Evolutionary conservation across 352 stramenopile species (phyloP), one percentile per base, ranked within the genome.

Genomic region (Thraustotheca clavata): DNA sequence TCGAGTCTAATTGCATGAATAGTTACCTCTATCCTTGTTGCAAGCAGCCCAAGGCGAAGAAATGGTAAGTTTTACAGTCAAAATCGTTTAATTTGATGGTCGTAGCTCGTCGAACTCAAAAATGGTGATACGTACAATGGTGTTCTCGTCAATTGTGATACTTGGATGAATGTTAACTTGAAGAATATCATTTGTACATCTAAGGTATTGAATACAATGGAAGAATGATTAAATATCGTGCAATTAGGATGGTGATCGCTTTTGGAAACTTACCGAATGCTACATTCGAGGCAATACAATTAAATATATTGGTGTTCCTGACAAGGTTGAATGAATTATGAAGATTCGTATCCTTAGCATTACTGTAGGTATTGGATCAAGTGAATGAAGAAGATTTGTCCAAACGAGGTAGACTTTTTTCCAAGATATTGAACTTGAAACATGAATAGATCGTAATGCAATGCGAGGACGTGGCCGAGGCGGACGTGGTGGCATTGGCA

Each of bases 81-180:
- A 38, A 29, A 14, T 49, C 16, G 26, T 39, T 4, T 49, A 35
- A 33, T 33, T 11, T 41, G 20, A 4, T 2, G 11, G 12, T 5
- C 67, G 50, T 61, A 92, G 84, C 80, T 99, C 49, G 91, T 99
- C 47, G 96, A 99, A 86, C 86, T 99, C 20, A 99, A 99, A 81
- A 98, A 98, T 68, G 97, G 97, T 48, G 95, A 98, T 66, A 98
- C 91, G 49, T 99, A 99, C 88, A 98, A 98, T 71, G 96, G 97
- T 27, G 87, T 95, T 52, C 80, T 99, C 38, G 89, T 98, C 27
- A 97, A 94, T 70, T 98, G 95, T 59, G 96, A 99, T 74, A 96
- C 91, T 12, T 99, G 92, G 87, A 99, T 99, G 97, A 99, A 99
- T 74, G 92, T 99, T 67, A 99, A 98, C 71, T 75, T 99, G 32